Percentiles rank a stretch among this genome's conserved stretches.
Evolutionary conservation across 2,329 filamentous ascomycete genomes (phyloP).

Genomic region (Cytospora piceae): DNA sequence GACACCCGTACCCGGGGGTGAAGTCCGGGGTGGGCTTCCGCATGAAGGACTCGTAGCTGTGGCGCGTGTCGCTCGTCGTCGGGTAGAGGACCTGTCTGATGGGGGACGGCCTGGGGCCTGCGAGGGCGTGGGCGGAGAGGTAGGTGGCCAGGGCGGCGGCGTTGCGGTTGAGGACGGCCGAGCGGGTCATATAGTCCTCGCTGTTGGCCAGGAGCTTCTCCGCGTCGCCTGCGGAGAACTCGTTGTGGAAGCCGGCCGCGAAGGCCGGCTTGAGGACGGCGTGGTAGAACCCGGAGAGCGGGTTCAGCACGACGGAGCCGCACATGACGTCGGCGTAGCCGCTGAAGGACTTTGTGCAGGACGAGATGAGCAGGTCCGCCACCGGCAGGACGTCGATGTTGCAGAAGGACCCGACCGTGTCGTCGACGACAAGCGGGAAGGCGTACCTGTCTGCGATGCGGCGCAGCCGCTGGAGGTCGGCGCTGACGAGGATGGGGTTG

Average conservation of each 20-base stretch:
- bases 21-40: slow-evolving; percentile 48
- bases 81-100: slow-evolving; percentile 52
- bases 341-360: slow-evolving; percentile 62
- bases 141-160: slow-evolving; percentile 53
- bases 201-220: slow-evolving; percentile 54
- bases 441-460: slow-evolving; percentile 48
- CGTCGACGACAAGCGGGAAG: slow-evolving; percentile 52
- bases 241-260: slow-evolving; percentile 43
- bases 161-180: slow-evolving; percentile 58
- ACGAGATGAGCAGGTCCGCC: slow-evolving; percentile 55
- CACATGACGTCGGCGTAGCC: slow-evolving; percentile 60
- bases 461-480: slow-evolving; percentile 45
- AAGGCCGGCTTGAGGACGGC: slow-evolving; percentile 41
- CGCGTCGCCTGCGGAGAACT: slow-evolving; percentile 53
- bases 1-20: slow-evolving; percentile 57
- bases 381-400: slow-evolving; percentile 55
- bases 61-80: slow-evolving; percentile 39
- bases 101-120: slow-evolving; percentile 39
- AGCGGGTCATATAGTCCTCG: slow-evolving; percentile 55
- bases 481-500: slow-evolving; percentile 49
- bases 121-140: slow-evolving; percentile 43
- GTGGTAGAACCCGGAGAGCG: slow-evolving; percentile 48
- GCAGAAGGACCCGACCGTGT: slow-evolving; percentile 52
- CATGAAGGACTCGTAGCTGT: slow-evolving; percentile 44
- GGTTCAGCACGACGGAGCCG: slow-evolving; percentile 55